Evolutionary conservation across 768 basidiomycete genomes (phyloP), one percentile per base, ranked within the genome.

Genomic region (Tulasnella calospora): DNA sequence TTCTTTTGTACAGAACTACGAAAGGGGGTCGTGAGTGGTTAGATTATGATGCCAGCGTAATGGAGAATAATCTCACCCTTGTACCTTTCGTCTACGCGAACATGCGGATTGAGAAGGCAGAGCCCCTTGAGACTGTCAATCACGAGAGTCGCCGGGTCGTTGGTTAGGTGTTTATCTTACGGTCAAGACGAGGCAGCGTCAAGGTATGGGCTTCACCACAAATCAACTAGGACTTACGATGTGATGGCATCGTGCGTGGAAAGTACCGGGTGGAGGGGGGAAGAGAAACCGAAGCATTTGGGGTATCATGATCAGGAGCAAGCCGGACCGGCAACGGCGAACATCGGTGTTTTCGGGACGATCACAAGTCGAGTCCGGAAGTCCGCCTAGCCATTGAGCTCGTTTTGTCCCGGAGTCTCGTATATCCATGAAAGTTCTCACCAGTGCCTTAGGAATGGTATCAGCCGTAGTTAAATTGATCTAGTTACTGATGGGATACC

Each of bases 1-100:
- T 70, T 30, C 76, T 36, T 23, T 71, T 77, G 67, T 41, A 77
- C n/a, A 77, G 38, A 9, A 77, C 76, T 77, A 46, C 41, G 38
- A 44, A 23, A n/a, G n/a, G 7, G 2, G 35, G 27, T 6, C 13
- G n/a, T 33, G 9, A 47, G 9, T 19, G 9, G 19, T 7, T 35
- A 70, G 17, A 70, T 44, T 5, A 21, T 77, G 33, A 6, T 17
- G 15, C 33, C 13, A 27, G 10, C 13, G 3, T 23, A 27, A 8
- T 21, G 44, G 35, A 57, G 30, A 69, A 3, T 35, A 21, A 38
- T 9, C 67, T n/a, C 1, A 70, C 67, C 76, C 23, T 55, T 69
- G 36, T 70, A 71, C 41, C 40, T 44, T 41, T 70, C 70, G 36
- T 77, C 76, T 21, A 76, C 30, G 35, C 33, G 44, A 9, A 76